phyloP scores from a whole-genome alignment of 257 asterid species.

The Apocynum venetum region DNA sequence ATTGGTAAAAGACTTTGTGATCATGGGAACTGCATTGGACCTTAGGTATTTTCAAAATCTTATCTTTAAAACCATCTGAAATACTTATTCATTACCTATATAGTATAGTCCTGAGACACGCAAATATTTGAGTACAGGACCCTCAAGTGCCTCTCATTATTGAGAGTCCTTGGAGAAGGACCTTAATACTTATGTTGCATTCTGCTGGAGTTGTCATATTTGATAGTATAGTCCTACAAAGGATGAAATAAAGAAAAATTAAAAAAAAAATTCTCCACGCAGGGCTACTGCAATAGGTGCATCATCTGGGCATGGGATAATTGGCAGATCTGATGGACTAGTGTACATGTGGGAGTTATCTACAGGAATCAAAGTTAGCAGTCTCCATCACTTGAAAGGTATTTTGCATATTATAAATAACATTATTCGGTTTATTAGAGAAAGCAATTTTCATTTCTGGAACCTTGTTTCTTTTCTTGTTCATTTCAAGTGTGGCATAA shows the following conservation, averaged over 20 bases:
- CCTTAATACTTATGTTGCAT: neutral
- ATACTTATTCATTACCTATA: neutral
- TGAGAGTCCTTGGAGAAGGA: neutral
- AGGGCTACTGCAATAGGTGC: slow-evolving; percentile 61
- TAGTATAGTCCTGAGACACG: neutral
- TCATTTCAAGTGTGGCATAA: neutral
- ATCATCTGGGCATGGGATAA: slow-evolving; percentile 67
- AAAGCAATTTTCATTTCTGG: neutral
- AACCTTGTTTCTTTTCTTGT: neutral
- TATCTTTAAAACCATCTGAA: neutral
- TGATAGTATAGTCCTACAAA: neutral
- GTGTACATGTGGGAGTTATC: slow-evolving; percentile 83
- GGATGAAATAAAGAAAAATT: neutral
- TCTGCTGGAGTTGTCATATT: neutral
- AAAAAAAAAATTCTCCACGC: slow-evolving; percentile 16
- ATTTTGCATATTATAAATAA: slow-evolving; percentile 9
- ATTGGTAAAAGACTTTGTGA: slow-evolving; percentile 57
- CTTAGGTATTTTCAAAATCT: slow-evolving; percentile 42
- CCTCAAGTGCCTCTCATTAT: neutral
- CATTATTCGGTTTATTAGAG: neutral
- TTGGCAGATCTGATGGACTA: slow-evolving; percentile 72
- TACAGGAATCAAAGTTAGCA: slow-evolving; percentile 62
- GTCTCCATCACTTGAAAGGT: slow-evolving; percentile 69
- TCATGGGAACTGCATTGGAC: slow-evolving; percentile 61
- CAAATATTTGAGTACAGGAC: neutral